Percentiles rank a stretch among this genome's conserved stretches.
Evolutionary conservation across 1,284 basidiomycete species (phyloP).

Genomic region (Rhodotorula mucilaginosa): DNA sequence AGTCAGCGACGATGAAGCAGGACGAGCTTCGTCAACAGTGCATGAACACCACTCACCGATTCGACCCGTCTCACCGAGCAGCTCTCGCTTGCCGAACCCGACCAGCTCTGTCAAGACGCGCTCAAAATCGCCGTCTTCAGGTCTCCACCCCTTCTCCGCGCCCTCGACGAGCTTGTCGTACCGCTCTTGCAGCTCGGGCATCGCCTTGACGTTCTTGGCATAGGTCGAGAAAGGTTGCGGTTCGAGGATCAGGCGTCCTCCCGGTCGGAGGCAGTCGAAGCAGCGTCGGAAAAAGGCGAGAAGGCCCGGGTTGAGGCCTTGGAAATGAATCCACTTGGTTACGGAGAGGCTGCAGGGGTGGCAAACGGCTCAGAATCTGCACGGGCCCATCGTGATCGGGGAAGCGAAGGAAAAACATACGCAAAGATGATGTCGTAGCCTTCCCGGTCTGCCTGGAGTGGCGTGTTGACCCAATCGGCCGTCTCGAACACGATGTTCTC

Average conservation of each 20-base stretch:
- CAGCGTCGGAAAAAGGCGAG: constrained; percentile 63
- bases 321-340: constrained; percentile 81
- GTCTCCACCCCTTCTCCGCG: constrained; percentile 58
- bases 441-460: constrained; percentile 58
- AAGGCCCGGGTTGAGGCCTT: constrained; percentile 67
- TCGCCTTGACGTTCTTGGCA: constrained; percentile 60
- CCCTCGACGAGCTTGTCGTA: constrained; percentile 49
- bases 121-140: constrained; percentile 59
- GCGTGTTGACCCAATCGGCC: constrained; percentile 65
- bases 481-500: constrained; percentile 68
- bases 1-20: too few species aligned
- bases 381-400: neutral
- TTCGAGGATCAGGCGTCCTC: constrained; percentile 67
- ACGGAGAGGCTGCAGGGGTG: constrained; percentile 63
- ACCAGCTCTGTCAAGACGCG: constrained; percentile 55
- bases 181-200: constrained; percentile 5
- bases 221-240: constrained; percentile 78
- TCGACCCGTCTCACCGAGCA: constrained; percentile 58
- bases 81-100: constrained; percentile 60
- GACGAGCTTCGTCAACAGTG: too few species aligned
- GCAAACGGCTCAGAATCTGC: neutral
- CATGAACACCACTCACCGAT: neutral
- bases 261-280: constrained; percentile 58
- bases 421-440: constrained; percentile 71
- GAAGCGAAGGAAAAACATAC: constrained; percentile 53